These are phyloP conservation scores for Clohesyomyces aquaticus DNA, from an alignment of 495 filamentous ascomycete genomes.

Conservation along the genomic window DNA sequence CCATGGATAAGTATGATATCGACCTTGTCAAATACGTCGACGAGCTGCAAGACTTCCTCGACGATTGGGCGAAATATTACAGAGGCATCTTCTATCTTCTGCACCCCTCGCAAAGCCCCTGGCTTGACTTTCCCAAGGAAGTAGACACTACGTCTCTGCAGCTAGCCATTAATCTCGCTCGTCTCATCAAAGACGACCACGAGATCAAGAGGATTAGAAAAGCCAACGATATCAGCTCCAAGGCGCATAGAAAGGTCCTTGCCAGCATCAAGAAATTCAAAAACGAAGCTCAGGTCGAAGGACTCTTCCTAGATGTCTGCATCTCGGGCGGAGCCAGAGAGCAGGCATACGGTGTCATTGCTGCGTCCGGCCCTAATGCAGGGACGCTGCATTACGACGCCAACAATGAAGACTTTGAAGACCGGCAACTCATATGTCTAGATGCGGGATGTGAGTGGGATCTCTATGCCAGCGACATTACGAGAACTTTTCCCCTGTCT, in stretches of 20 bases:
- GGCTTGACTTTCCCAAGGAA: conserved; percentile 10
- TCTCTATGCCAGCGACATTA: conserved; percentile 90
- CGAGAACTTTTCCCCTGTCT: conserved; percentile 78
- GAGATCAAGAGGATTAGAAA: conserved; percentile 78
- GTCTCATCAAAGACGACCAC: conserved; percentile 77
- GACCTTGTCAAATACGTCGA: conserved; percentile 37
- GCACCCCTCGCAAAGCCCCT: conserved; percentile 35
- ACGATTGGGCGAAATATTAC: conserved; percentile 29
- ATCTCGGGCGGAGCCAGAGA: conserved; percentile 69
- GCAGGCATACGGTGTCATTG: conserved; percentile 88
- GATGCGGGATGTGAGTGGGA: conserved; percentile 86
- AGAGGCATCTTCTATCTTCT: conserved; percentile 38
- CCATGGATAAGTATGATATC: conserved; percentile 56
- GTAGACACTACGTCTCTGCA: conserved; percentile 55
- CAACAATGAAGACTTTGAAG: conserved; percentile 71
- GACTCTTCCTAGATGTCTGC: conserved; percentile 71
- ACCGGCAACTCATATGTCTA: conserved; percentile 72
- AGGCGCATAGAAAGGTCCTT: conserved; percentile 73
- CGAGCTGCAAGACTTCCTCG: conserved; percentile 28
- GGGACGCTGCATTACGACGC: conserved; percentile 81
- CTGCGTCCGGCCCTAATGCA: conserved; percentile 75
- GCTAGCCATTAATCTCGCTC: conserved; percentile 70
- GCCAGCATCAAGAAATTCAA: conserved; percentile 59
- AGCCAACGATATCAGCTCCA: conserved; percentile 74
- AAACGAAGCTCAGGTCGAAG: conserved; percentile 85